Evolutionary conservation across 225 moss, liverwort and hornwort species (phyloP).

Genomic region (Neckera pumila): DNA sequence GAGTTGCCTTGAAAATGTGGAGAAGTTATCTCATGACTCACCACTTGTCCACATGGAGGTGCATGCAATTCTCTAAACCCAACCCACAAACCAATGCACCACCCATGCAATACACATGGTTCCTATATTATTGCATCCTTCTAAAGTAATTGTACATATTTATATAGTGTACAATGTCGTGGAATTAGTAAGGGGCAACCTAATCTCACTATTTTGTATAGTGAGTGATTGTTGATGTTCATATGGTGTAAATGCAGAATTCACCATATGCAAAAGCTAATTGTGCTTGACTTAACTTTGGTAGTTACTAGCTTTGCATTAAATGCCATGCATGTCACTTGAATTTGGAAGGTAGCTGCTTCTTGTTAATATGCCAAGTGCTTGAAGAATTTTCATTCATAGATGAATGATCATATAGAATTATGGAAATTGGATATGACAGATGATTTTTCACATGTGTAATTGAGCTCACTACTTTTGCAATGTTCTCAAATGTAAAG

Average conservation of each 20-base stretch:
- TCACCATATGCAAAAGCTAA: background rate
- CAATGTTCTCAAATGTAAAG: accelerated
- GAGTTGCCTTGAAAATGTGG: too few species aligned
- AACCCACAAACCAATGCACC: too few species aligned
- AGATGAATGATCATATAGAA: background rate
- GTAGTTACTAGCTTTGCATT: background rate
- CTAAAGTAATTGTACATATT: too few species aligned
- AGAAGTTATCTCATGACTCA: too few species aligned
- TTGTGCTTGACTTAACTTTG: background rate
- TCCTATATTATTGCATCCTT: too few species aligned
- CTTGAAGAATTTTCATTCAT: background rate
- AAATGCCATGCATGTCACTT: background rate
- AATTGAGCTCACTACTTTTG: background rate
- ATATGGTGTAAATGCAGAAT: background rate
- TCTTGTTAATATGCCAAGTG: background rate
- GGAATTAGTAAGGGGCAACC: too few species aligned
- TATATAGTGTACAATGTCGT: too few species aligned
- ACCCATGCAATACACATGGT: too few species aligned
- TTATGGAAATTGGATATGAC: background rate
- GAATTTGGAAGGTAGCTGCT: background rate
- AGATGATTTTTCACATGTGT: background rate
- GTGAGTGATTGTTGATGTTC: background rate
- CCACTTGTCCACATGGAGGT: too few species aligned
- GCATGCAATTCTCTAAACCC: too few species aligned
- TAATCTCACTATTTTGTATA: too few species aligned